These are phyloP conservation scores for Pseudocercospora fuligena DNA, from an alignment of 2,329 filamentous ascomycete genomes.

Conservation along the genomic window DNA sequence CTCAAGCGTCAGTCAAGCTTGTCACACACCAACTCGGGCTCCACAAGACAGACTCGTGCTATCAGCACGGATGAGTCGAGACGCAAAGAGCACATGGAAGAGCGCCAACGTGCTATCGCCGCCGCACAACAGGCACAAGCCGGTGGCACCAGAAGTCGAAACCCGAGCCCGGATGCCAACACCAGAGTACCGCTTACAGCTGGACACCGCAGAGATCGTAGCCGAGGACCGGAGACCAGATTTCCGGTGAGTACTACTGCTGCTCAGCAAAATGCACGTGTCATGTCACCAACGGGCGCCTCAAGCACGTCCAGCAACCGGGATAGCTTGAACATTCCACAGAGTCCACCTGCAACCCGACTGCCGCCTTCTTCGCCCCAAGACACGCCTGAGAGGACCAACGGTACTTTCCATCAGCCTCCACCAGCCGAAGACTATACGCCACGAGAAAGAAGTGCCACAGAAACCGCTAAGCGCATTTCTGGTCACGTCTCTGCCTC, in stretches of 20 bases:
- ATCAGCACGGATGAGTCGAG: constrained; percentile 96
- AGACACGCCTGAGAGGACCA: constrained; percentile 27
- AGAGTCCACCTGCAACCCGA: constrained; percentile 49
- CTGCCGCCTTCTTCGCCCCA: constrained; percentile 14
- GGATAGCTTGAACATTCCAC: constrained; percentile 82
- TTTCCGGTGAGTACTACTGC: constrained; percentile 72
- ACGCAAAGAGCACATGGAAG: constrained; percentile 90
- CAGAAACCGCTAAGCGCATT: constrained; percentile 29
- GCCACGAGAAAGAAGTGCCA: constrained; percentile 27
- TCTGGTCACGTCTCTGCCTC: constrained; percentile 36
- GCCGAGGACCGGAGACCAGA: constrained; percentile 68
- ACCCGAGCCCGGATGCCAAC: constrained; percentile 57
- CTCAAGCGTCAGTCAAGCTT: constrained; percentile 86
- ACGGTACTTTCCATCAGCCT: constrained; percentile 39
- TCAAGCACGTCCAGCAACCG: constrained; percentile 47
- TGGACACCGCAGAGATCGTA: constrained; percentile 78
- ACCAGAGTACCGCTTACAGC: constrained; percentile 36
- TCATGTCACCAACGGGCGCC: constrained; percentile 42
- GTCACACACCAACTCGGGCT: constrained; percentile 65
- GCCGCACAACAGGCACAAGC: constrained; percentile 45
- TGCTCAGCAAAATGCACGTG: constrained; percentile 51
- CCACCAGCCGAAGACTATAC: constrained; percentile 36
- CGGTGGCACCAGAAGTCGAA: constrained; percentile 33
- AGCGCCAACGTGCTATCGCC: constrained; percentile 79
- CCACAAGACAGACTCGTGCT: constrained; percentile 69